Evolutionary conservation across 2,329 filamentous ascomycete species (phyloP).

Genomic region (Huntiella savannae): DNA sequence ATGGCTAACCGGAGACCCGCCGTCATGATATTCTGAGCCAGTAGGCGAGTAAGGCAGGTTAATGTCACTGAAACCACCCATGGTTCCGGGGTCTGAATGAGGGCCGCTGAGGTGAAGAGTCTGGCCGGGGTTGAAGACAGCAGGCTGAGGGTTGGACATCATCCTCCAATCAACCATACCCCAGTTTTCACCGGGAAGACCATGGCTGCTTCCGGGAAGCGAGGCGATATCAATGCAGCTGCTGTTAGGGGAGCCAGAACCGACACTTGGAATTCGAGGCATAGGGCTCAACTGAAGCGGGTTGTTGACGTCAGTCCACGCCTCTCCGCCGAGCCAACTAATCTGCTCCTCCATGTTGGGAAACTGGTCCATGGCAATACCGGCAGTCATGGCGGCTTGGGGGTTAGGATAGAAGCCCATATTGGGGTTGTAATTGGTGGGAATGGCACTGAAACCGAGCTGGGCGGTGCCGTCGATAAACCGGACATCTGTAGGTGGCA

Average conservation of each 20-base stretch:
- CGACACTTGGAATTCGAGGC: slow-evolving; percentile 22
- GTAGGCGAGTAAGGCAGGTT: slow-evolving; percentile 58
- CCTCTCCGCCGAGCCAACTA: slow-evolving; percentile 43
- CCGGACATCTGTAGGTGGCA: slow-evolving; percentile 14
- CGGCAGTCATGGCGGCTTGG: slow-evolving; percentile 43
- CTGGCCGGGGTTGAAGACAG: slow-evolving; percentile 83
- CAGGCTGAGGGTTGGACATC: slow-evolving; percentile 26
- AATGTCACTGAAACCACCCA: slow-evolving; percentile 63
- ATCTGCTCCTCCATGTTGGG: slow-evolving; percentile 38
- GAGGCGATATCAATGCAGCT: slow-evolving; percentile 72
- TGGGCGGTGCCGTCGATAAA: slow-evolving; percentile 40
- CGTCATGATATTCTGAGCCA: slow-evolving; percentile 40
- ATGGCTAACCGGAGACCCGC: slow-evolving; percentile 19
- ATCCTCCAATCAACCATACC: slow-evolving; percentile 47
- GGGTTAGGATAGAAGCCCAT: slow-evolving; percentile 44
- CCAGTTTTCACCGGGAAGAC: slow-evolving; percentile 55
- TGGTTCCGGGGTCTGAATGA: slow-evolving; percentile 46
- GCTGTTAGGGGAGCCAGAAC: slow-evolving; percentile 27
- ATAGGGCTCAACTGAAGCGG: slow-evolving; percentile 33
- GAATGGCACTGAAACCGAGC: slow-evolving; percentile 35
- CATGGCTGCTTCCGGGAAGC: slow-evolving; percentile 47
- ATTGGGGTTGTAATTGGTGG: slow-evolving; percentile 31
- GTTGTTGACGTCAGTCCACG: slow-evolving; percentile 64
- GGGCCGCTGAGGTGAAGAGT: slow-evolving; percentile 54
- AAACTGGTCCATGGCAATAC: slow-evolving; percentile 41